A percentile compares a stretch with the other conserved stretches of the same genome.
phyloP scores from a whole-genome alignment of 108 stramenopile species.

The Stephanodiscus minutulus region DNA sequence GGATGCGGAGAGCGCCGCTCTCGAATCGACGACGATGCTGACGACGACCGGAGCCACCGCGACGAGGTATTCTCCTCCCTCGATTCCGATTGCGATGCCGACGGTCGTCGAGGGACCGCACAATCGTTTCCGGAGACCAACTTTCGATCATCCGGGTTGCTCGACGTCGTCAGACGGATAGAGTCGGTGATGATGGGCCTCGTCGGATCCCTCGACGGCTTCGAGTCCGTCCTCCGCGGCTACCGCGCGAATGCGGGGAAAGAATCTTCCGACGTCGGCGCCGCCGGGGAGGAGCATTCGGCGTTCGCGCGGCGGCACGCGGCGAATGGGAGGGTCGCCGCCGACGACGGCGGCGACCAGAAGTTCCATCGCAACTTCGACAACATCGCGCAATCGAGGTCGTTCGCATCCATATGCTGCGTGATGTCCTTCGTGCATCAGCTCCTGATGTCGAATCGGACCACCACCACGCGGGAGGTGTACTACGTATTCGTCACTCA shows the following conservation, averaged over 20 bases:
- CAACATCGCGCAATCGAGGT: constrained; percentile 58
- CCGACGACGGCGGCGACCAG: constrained; percentile 7
- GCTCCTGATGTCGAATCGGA: constrained; percentile 58
- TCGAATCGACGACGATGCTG: not conserved
- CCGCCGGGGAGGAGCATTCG: not conserved
- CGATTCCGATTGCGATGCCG: not conserved
- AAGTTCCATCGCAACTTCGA: constrained; percentile 23
- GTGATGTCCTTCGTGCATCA: constrained; percentile 69
- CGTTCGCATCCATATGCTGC: constrained; percentile 61
- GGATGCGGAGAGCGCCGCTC: not conserved
- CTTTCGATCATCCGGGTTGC: constrained; percentile 3
- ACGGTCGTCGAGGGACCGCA: not conserved
- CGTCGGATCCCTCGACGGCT: not conserved
- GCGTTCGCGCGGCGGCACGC: not conserved
- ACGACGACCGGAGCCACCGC: too few species aligned
- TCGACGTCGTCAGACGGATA: constrained; percentile 14
- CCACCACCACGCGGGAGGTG: constrained; percentile 84
- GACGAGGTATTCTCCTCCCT: not conserved
- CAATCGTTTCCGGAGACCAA: not conserved
- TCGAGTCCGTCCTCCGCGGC: constrained; percentile 9
- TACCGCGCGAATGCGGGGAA: not conserved
- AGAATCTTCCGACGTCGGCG: not conserved
- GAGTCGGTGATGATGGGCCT: constrained; percentile 15
- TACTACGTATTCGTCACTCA: constrained; percentile 87
- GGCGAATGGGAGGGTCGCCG: too few species aligned